Base-by-base conservation (phyloP, 73 alveolate genomes). In the Symbiodinium natans region DNA sequence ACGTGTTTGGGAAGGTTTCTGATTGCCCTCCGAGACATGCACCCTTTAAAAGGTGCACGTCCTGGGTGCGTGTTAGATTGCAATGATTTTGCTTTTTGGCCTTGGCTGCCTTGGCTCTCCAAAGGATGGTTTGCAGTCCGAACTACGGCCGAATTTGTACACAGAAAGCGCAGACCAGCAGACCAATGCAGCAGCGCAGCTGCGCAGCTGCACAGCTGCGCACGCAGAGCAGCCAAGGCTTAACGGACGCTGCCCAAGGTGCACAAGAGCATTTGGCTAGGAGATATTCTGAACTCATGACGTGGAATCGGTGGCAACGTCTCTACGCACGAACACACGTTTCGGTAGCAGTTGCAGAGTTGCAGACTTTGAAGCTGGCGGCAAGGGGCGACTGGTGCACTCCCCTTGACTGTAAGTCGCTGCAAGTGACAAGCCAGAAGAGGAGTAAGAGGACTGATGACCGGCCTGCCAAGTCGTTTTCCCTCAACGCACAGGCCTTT, bases 301-400 rank as follows among this genome's bases (percentile, higher is more conserved):
- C 71, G 71, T 29, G 23, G 36, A 29, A 63, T n/a, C 80, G 31
- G 80, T 63, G 40, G 80, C 80, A 63, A 9, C 36, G 40, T 63
- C 80, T 23, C 80, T 63, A 23, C 80, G 80, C 80, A 63, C 80
- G 80, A 63, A 63, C 80, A 63, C 80, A 63, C 80, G 80, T 29
- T 63, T 63, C 80, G 80, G 38, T 63, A 63, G 80, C 80, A 63
- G 80, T 29, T 17, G 38, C 71, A 21, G n/a, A 52, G n/a, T 52
- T 52, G 71, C 27, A 63, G 80, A 23, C 80, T 63, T 25, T 63
- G 80, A 63, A 63, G 33, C 80, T 63, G 80, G 80, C 80, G 23
- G 23, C 71, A 15, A 63, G 80, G 80, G 33, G 80, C 36, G 80
- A 31, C 17, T 63, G 11, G 31, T 63, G 80, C 36, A 9, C 80